Evolutionary conservation across 1,139 yeast genomes (phyloP), one percentile per base, ranked within the genome.

Genomic region (Saccharomycopsis hybrid): DNA sequence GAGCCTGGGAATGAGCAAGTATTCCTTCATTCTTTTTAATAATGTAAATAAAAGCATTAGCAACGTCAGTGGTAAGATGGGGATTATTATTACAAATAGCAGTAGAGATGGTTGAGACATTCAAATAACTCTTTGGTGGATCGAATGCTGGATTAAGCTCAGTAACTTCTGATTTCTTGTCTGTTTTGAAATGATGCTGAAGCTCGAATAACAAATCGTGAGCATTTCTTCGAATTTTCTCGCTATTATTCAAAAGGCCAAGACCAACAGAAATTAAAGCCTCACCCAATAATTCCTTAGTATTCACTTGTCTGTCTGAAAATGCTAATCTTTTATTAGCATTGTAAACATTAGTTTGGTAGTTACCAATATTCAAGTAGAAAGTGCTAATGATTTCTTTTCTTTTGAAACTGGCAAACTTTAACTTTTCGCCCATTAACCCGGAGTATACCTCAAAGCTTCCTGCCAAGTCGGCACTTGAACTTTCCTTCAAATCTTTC

Each of bases 191-290:
- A 18, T 18, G 18, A 18, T 18, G 18, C 18, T 18, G 18, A 18
- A 18, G 18, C 18, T 18, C 18, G 18, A 18, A 18, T 18, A 41
- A 37, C 32, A 52, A 46, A 33, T 44, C 51, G 41, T 52, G 45
- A n/a, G 55, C 44, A 43, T 47, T 42, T 31, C 35, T 44, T 38
- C 55, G 30, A 11, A 52, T 43, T 5, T 29, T 29, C 2, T 31
- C 47, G 24, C 24, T 38, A 35, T 52, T 46, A 18, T 43, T 29
- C 31, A 50, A 27, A n/a, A 52, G 32, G 3, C 54, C 55, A 9
- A 50, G 25, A 13, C 53, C 51, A 27, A 52, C 47, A 25, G 43
- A 31, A 18, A 50, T 36, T n/a, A 50, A 45, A n/a, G 42, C 53
- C 30, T 48, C 50, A 28, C 55, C 55, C 4, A 47, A 30, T 3